A percentile compares a stretch with the other conserved stretches of the same genome.
phyloP scores from a whole-genome alignment of 371 early-diverging fungal genomes.

The Umbelopsis sp. region DNA sequence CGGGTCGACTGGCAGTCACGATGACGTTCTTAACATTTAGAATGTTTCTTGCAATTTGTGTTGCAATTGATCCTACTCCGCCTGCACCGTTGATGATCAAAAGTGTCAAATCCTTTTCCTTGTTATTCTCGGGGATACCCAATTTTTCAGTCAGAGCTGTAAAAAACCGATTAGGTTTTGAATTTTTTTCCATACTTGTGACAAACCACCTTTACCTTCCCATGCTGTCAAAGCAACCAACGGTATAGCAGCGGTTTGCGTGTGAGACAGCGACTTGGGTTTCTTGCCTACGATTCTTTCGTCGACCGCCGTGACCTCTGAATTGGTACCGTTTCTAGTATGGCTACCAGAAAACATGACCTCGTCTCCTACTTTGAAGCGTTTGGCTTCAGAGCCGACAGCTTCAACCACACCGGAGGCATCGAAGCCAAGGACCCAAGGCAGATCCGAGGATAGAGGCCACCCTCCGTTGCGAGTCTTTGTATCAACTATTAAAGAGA shows the following conservation, averaged over 20 bases:
- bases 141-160: slow-evolving; percentile 13
- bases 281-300: slow-evolving; percentile 18
- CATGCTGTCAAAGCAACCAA: slow-evolving; percentile 16
- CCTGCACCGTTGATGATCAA: slow-evolving; percentile 21
- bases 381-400: slow-evolving; percentile 11
- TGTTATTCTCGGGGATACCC: not conserved
- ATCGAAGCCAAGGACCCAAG: slow-evolving; percentile 21
- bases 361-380: slow-evolving; percentile 22
- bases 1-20: slow-evolving; percentile 9
- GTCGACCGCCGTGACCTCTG: not conserved
- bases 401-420: slow-evolving; percentile 23
- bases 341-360: slow-evolving; percentile 8
- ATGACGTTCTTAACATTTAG: slow-evolving; percentile 4
- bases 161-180: not conserved
- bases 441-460: not conserved
- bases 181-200: not conserved
- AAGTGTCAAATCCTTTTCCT: not conserved
- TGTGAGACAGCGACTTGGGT: slow-evolving; percentile 1
- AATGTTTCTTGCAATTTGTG: slow-evolving; percentile 11
- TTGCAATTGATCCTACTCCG: slow-evolving; percentile 21
- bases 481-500: not conserved
- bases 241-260: not conserved
- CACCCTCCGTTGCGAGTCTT: not conserved
- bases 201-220: slow-evolving; percentile 7
- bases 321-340: not conserved